These are phyloP conservation scores for Triticum dicoccoides DNA, from an alignment of 176 grass and related monocot genomes.

Conservation along the genomic window DNA sequence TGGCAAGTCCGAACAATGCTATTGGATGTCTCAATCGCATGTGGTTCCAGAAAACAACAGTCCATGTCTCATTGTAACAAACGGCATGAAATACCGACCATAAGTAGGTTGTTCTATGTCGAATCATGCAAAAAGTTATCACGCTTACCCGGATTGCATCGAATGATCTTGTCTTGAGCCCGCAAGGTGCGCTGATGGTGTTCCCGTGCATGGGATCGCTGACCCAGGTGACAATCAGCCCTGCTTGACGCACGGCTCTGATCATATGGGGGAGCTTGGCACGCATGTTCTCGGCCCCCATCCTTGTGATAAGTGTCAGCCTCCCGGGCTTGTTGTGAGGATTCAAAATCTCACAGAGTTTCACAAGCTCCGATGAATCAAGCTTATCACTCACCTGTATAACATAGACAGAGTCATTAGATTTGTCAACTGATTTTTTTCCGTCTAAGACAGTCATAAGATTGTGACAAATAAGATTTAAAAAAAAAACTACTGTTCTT, in stretches of 20 bases:
- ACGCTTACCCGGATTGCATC: conserved; percentile 40
- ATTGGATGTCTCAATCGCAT: not conserved
- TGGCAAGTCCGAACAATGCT: not conserved
- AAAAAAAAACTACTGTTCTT: not conserved
- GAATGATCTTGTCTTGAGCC: conserved; percentile 57
- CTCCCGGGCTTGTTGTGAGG: conserved; percentile 56
- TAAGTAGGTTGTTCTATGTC: not conserved
- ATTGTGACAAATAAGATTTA: not conserved
- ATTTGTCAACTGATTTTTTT: not conserved
- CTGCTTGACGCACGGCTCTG: conserved; percentile 49
- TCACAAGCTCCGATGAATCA: conserved; percentile 51
- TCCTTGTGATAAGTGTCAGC: conserved; percentile 56
- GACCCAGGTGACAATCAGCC: conserved; percentile 58
- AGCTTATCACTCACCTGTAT: conserved; percentile 63
- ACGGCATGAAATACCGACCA: not conserved
- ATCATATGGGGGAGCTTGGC: conserved; percentile 55
- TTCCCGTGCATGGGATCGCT: conserved; percentile 69
- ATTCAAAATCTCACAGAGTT: conserved; percentile 55
- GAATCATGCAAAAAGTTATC: not conserved
- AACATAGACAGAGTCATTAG: not conserved
- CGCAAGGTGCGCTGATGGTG: conserved; percentile 52
- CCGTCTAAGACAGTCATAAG: not conserved
- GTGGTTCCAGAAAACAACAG: not conserved
- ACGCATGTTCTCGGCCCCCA: conserved; percentile 55
- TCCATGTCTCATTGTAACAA: not conserved